phyloP scores from a whole-genome alignment of 2,329 filamentous ascomycete species.

The Grosmannia clavigera region DNA sequence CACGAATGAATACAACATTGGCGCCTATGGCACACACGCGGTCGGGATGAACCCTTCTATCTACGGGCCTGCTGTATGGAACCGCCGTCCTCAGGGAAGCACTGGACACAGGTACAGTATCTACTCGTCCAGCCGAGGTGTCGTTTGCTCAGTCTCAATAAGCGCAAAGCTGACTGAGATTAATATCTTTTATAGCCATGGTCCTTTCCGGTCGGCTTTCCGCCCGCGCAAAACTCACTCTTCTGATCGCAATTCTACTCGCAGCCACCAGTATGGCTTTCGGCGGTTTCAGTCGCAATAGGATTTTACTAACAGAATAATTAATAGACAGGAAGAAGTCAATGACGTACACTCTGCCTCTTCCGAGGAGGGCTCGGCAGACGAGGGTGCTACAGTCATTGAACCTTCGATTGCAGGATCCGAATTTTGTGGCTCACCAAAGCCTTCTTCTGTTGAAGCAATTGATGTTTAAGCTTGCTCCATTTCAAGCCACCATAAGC shows the following conservation, averaged over 20 bases:
- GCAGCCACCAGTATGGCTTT: background rate
- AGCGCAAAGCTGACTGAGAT: background rate
- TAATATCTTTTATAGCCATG: background rate
- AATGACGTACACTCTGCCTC: conserved; percentile 26
- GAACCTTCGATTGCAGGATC: conserved; percentile 28
- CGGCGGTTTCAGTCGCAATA: no score
- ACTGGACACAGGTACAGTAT: conserved; percentile 14
- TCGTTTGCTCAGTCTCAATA: background rate
- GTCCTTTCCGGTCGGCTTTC: background rate
- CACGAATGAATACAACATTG: conserved; percentile 84
- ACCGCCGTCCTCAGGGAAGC: conserved; percentile 17
- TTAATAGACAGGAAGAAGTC: conserved; percentile 21
- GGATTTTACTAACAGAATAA: background rate
- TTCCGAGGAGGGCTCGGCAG: conserved; percentile 29
- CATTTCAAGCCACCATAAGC: background rate
- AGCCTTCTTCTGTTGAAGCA: background rate
- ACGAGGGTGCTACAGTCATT: conserved; percentile 43
- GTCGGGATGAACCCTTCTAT: conserved; percentile 43
- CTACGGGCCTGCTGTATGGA: conserved; percentile 27
- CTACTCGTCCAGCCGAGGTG: background rate
- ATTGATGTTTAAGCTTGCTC: background rate
- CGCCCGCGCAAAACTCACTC: background rate
- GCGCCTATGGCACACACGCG: conserved; percentile 51
- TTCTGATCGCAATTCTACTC: background rate
- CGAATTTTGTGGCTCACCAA: background rate